These are phyloP conservation scores for Cunninghamia lanceolata DNA, from an alignment of 75 land plant genomes.

Conservation along the genomic window DNA sequence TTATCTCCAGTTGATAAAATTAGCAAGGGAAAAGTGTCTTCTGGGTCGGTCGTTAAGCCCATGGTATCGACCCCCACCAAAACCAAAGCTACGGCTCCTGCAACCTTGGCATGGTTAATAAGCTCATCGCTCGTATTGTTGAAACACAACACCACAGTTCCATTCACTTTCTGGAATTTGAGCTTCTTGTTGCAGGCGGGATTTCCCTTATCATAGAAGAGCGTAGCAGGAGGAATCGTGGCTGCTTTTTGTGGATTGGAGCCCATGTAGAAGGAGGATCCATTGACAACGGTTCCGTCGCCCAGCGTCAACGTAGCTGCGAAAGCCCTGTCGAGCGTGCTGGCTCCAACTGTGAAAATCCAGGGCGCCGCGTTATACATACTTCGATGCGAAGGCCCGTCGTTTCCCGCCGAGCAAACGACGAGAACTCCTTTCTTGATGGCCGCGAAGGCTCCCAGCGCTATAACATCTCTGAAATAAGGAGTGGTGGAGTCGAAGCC, in stretches of 20 bases:
- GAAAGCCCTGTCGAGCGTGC: constrained; percentile 15
- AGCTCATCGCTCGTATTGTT: not conserved
- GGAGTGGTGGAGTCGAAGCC: not conserved
- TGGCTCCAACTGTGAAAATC: constrained; percentile 21
- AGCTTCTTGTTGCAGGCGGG: not conserved
- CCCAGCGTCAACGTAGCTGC: constrained; percentile 11
- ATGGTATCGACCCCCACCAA: constrained; percentile 17
- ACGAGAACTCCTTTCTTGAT: constrained; percentile 4
- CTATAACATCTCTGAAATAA: constrained; percentile 17
- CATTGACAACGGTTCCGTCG: constrained; percentile 9
- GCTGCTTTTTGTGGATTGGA: not conserved
- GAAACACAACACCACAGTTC: constrained; percentile 26
- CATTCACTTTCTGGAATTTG: constrained; percentile 20
- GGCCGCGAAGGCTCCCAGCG: constrained; percentile 23
- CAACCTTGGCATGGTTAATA: constrained; percentile 12
- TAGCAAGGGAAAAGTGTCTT: constrained; percentile 16
- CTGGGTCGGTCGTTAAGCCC: constrained; percentile 23
- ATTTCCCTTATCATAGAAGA: constrained; percentile 8
- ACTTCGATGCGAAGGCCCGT: constrained; percentile 3
- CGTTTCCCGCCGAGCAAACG: constrained; percentile 22
- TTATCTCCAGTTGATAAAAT: not conserved
- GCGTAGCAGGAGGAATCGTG: not conserved
- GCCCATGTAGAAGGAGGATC: not conserved
- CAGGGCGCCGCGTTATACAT: constrained; percentile 17
- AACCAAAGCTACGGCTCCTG: constrained; percentile 32